These are phyloP conservation scores for Scutellaria minor DNA, from an alignment of 257 asterid genomes.

Conservation along the genomic window DNA sequence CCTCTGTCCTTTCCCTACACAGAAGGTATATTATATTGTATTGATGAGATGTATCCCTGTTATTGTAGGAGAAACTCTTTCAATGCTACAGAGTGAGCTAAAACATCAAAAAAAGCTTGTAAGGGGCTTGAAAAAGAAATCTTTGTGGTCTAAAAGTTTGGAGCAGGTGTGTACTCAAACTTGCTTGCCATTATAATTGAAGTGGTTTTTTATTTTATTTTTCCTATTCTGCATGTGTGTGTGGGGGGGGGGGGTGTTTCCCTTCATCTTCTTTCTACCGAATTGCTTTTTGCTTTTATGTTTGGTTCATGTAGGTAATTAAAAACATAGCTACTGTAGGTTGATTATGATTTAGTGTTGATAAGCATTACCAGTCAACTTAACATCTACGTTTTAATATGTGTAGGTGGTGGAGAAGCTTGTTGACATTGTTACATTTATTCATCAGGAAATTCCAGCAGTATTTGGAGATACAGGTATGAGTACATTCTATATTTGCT, in stretches of 20 bases:
- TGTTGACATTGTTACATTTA: slow-evolving; percentile 85
- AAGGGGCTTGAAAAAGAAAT: slow-evolving; percentile 89
- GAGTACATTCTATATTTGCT: slow-evolving; percentile 14
- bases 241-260: not conserved
- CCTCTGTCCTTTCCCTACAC: slow-evolving; percentile 5
- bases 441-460: slow-evolving; percentile 80
- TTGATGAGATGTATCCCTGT: slow-evolving; percentile 20
- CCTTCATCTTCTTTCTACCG: too few species aligned
- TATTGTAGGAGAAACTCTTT: slow-evolving; percentile 76
- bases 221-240: not conserved
- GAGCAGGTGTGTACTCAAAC: slow-evolving; percentile 75
- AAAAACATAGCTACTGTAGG: not conserved
- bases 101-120: slow-evolving; percentile 92
- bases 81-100: slow-evolving; percentile 82
- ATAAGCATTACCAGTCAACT: slow-evolving; percentile 23
- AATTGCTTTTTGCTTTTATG: not conserved
- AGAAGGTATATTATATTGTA: slow-evolving; percentile 4
- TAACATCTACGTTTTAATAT: slow-evolving; percentile 29
- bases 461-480: slow-evolving; percentile 83
- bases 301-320: not conserved
- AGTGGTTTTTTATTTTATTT: not conserved
- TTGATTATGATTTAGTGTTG: not conserved
- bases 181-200: slow-evolving; percentile 4
- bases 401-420: slow-evolving; percentile 93
- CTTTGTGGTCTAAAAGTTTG: slow-evolving; percentile 93